A percentile compares a stretch with the other conserved stretches of the same genome.
phyloP scores from a whole-genome alignment of 129 eudicot genomes.

The Chrysanthemum makinoi region DNA sequence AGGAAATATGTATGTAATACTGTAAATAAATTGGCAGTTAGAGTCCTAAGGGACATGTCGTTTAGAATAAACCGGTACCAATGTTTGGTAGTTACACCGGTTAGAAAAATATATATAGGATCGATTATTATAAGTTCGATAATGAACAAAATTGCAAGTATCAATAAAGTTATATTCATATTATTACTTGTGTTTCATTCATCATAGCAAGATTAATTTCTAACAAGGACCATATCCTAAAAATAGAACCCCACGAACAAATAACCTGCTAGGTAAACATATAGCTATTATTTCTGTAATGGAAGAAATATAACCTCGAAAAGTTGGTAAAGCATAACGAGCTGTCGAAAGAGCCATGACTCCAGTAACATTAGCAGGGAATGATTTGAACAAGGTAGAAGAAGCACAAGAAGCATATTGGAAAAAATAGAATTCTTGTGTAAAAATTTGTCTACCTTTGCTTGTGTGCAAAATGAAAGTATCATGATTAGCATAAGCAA shows the following conservation, averaged over 20 bases:
- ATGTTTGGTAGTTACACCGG: too few relatives aligned
- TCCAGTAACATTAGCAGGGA: constrained; percentile 39
- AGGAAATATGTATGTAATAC: too few relatives aligned
- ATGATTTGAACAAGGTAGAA: constrained; percentile 21
- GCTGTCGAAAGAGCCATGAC: constrained; percentile 46
- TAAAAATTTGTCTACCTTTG: constrained; percentile 28
- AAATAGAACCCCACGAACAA: constrained; percentile 36
- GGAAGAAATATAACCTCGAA: neutral
- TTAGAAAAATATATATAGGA: too few relatives aligned
- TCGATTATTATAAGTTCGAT: too few relatives aligned
- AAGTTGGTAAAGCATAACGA: constrained; percentile 31
- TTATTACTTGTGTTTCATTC: too few relatives aligned
- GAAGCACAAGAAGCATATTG: constrained; percentile 40
- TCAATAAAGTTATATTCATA: too few relatives aligned
- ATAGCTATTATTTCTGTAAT: constrained; percentile 31
- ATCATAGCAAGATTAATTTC: too few relatives aligned
- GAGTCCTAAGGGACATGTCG: too few relatives aligned
- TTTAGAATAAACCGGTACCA: too few relatives aligned
- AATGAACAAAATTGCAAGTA: too few relatives aligned
- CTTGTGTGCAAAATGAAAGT: constrained; percentile 23
- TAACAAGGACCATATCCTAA: constrained; percentile 6
- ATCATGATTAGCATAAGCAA: constrained; percentile 26
- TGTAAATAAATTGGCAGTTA: too few relatives aligned
- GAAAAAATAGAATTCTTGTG: neutral
- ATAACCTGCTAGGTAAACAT: constrained; percentile 41